phyloP scores from a whole-genome alignment of 2,329 filamentous ascomycete species.

The Colletotrichum cereale region DNA sequence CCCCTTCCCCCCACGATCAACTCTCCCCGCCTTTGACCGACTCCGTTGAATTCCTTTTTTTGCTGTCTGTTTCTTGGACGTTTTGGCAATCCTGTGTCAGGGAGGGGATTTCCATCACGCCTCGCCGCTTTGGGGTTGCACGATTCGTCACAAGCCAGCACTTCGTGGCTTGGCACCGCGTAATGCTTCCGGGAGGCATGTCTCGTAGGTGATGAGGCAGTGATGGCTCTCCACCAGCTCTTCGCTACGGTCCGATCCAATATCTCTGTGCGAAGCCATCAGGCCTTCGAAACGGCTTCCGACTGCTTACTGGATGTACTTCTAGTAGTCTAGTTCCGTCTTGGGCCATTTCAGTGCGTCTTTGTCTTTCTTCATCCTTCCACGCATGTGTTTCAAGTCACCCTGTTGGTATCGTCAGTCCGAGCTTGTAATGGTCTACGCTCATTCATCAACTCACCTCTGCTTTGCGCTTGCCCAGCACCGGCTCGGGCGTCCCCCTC shows the following conservation, averaged over 20 bases:
- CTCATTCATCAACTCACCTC: constrained; percentile 62
- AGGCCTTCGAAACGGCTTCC: not conserved
- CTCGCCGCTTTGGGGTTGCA: constrained; percentile 17
- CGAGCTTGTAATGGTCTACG: not conserved
- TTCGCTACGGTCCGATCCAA: not conserved
- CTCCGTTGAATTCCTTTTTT: constrained; percentile 7
- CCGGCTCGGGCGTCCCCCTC: constrained; percentile 71
- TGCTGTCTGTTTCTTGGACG: constrained; percentile 7
- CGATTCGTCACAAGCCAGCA: constrained; percentile 4
- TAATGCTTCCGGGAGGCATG: not conserved
- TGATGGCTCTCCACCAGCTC: not conserved
- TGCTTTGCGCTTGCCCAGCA: constrained; percentile 81
- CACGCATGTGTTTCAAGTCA: constrained; percentile 47
- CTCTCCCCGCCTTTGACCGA: not conserved
- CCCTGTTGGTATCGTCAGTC: constrained; percentile 49
- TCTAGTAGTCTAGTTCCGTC: constrained; percentile 32
- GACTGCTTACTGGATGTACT: not conserved
- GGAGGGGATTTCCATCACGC: constrained; percentile 2
- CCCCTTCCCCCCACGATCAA: constrained; percentile 19
- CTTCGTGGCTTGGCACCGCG: constrained; percentile 19
- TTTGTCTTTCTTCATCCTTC: constrained; percentile 47
- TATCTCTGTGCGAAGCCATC: not conserved
- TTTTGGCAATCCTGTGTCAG: constrained; percentile 3
- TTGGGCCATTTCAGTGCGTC: constrained; percentile 39
- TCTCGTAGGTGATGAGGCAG: constrained; percentile 1